A percentile compares a stretch with the other conserved stretches of the same genome.
These are phyloP conservation scores for Metschnikowia gelsemii DNA, from an alignment of 805 yeast genomes.

Conservation along the genomic window DNA sequence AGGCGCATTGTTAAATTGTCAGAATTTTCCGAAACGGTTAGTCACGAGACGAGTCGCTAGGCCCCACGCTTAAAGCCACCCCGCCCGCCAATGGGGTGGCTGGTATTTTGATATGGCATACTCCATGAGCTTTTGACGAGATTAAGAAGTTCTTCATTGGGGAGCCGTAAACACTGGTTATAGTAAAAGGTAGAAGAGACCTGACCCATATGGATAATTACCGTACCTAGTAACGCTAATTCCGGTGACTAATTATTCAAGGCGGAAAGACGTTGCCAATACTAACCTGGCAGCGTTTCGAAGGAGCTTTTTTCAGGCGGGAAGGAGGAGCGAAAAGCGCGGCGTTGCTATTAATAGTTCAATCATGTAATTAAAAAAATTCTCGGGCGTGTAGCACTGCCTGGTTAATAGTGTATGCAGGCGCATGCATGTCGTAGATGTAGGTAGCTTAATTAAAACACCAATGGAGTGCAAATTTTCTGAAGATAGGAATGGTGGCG, in stretches of 20 bases:
- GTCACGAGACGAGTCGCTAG: no score
- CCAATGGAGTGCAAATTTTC: conserved; percentile 2
- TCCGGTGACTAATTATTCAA: no score
- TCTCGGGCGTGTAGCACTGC: conserved; percentile 13
- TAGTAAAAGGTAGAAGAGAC: background rate
- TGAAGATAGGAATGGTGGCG: conserved; percentile 5
- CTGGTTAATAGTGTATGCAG: conserved; percentile 1
- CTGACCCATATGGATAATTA: background rate
- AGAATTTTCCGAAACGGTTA: no score
- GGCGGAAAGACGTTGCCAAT: background rate
- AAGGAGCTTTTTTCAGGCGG: conserved; percentile 1
- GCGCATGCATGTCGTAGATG: conserved; percentile 4
- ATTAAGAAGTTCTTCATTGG: no score
- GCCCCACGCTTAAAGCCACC: background rate
- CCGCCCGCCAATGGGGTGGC: background rate
- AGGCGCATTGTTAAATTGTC: no score
- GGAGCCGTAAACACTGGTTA: background rate
- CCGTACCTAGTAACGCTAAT: no score
- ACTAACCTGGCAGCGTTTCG: background rate
- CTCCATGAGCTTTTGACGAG: no score
- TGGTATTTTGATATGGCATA: conserved; percentile 6
- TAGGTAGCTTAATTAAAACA: background rate
- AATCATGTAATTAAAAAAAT: background rate
- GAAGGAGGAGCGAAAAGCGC: conserved; percentile 1
- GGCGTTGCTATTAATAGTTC: background rate